Conservation (phyloP, 2,329 filamentous ascomycete genomes). For the Ceratocystis cacaofunesta region DNA sequence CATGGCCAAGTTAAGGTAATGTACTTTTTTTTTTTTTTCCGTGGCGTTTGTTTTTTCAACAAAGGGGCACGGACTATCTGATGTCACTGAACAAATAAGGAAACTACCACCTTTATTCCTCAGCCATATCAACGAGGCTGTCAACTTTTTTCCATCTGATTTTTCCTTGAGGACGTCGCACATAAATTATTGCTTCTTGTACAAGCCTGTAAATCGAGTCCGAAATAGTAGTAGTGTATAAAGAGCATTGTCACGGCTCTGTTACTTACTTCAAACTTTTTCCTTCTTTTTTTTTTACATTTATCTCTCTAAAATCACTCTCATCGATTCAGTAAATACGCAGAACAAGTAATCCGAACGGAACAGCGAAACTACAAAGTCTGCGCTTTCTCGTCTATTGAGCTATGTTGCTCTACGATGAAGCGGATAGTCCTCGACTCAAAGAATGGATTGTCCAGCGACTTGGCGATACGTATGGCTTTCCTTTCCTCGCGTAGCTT, state of each 20-base stretch:
- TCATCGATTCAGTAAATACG: no score
- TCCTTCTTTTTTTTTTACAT: no score
- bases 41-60: not conserved
- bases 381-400: constrained; percentile 17
- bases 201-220: not conserved
- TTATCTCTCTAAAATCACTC: no score
- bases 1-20: no score
- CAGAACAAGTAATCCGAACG: not conserved
- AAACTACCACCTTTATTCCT: not conserved
- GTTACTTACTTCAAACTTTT: no score
- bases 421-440: constrained; percentile 46
- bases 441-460: constrained; percentile 68
- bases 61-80: constrained; percentile 1
- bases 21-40: not conserved
- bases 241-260: no score
- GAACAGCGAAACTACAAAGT: not conserved
- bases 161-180: constrained; percentile 1
- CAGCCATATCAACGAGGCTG: constrained; percentile 7
- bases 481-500: constrained; percentile 13
- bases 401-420: constrained; percentile 42
- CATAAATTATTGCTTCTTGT: not conserved
- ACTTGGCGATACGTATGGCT: constrained; percentile 55
- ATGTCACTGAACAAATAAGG: constrained; percentile 1
- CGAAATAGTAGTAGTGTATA: no score
- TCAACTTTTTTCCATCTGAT: constrained; percentile 3